phyloP scores from a whole-genome alignment of 1,284 basidiomycete genomes.

The Lignosus rhinocerotis region DNA sequence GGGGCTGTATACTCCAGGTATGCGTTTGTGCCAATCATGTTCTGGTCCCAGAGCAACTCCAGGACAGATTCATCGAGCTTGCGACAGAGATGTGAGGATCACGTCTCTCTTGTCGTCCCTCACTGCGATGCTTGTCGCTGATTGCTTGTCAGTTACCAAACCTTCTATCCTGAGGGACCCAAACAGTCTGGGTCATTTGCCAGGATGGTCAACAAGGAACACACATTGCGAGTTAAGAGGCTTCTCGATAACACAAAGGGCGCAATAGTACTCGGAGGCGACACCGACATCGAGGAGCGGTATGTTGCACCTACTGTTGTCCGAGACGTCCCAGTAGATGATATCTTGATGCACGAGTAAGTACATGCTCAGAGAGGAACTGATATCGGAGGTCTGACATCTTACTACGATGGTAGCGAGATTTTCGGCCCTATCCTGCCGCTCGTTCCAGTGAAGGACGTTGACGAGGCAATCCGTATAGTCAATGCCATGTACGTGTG shows the following conservation, averaged over 20 bases:
- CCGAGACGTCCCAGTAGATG: slow-evolving; percentile 57
- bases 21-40: slow-evolving; percentile 80
- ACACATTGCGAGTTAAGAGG: slow-evolving; percentile 60
- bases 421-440: slow-evolving; percentile 51
- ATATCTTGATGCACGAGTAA: slow-evolving; percentile 76
- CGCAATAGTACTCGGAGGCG: slow-evolving; percentile 67
- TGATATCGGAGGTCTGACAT: too few relatives aligned
- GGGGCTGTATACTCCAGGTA: slow-evolving; percentile 27
- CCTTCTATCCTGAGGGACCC: slow-evolving; percentile 52
- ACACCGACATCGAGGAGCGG: slow-evolving; percentile 53
- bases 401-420: slow-evolving; percentile 23
- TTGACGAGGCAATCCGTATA: slow-evolving; percentile 72
- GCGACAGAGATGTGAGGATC: slow-evolving; percentile 57
- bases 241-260: slow-evolving; percentile 72
- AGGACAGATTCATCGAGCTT: slow-evolving; percentile 62
- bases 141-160: slow-evolving; percentile 40
- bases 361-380: slow-evolving; percentile 22
- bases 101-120: not conserved
- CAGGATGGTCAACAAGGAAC: slow-evolving; percentile 49
- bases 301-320: slow-evolving; percentile 70
- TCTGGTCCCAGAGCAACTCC: slow-evolving; percentile 61
- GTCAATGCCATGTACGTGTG: slow-evolving; percentile 55
- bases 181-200: slow-evolving; percentile 41
- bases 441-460: slow-evolving; percentile 68
- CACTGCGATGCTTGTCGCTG: not conserved